Evolutionary conservation across 2,329 filamentous ascomycete species (phyloP), one percentile per base, ranked within the genome.

Genomic region (Ophiocordyceps camponoti-floridani): DNA sequence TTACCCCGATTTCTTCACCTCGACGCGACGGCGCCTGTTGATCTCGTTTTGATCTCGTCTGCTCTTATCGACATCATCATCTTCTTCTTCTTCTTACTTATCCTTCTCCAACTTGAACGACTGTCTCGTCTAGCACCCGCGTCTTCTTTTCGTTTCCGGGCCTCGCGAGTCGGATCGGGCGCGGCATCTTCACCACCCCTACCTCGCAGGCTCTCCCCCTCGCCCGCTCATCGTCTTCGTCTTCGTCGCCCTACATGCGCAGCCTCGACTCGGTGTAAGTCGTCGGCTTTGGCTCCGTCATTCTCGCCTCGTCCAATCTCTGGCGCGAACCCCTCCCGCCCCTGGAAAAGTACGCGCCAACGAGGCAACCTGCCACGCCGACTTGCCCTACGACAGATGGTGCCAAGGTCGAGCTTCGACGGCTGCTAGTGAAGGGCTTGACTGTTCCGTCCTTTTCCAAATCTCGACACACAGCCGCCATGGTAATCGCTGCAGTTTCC

Each of bases 51-150:
- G 49, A 45, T 50, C 52, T 49, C 47, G 43, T 51, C 48, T 49
- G 45, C 49, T 45, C 48, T 50, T 49, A 52, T 56, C 53, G 54
- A 52, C 54, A 55, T 51, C 49, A 47, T 48, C 47, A 42, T 45
- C 46, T 38, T 53, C 52, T 46, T 51, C 51, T 45, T 41, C 43
- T 38, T 51, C 45, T 43, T 49, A 46, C 45, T 43, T 18, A 26
- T 41, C 42, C 38, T 23, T 18, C 38, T 19, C n/a, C 16, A 19
- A 8, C n/a, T n/a, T n/a, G n/a, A n/a, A n/a, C n/a, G n/a, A n/a
- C n/a, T n/a, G n/a, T n/a, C n/a, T n/a, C n/a, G n/a, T n/a, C n/a
- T n/a, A n/a, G n/a, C n/a, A n/a, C n/a, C n/a, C n/a, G n/a, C n/a
- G n/a, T n/a, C n/a, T n/a, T n/a, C n/a, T n/a, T n/a, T n/a, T n/a